Conservation (phyloP, 176 grass and related monocot genomes). For the Tillandsia leiboldiana region DNA sequence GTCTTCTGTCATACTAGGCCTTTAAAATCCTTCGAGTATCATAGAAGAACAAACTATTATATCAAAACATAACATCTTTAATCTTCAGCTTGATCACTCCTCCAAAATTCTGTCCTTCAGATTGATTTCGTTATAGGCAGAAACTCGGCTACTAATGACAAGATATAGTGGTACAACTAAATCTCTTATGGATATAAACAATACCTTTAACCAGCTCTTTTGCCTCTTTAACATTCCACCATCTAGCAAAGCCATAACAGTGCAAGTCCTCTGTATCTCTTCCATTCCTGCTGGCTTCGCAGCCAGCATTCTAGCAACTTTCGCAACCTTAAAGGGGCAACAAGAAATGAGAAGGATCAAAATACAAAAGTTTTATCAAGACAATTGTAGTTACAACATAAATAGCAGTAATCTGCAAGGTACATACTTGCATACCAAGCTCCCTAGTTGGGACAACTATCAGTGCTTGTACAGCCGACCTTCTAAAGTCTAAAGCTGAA, state of each 20-base stretch:
- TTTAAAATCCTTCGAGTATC: too few species aligned
- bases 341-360: constrained; percentile 2
- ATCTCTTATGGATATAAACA: not conserved
- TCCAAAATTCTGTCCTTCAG: not conserved
- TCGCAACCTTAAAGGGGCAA: constrained; percentile 51
- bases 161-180: not conserved
- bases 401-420: not conserved
- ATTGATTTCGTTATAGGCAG: not conserved
- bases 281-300: constrained; percentile 30
- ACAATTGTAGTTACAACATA: not conserved
- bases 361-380: not conserved
- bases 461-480: constrained; percentile 77
- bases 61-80: too few species aligned
- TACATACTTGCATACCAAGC: constrained; percentile 80
- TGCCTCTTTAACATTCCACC: constrained; percentile 86
- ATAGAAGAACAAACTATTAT: too few species aligned
- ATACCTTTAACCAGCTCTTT: constrained; percentile 91
- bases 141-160: not conserved
- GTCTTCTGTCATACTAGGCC: too few species aligned
- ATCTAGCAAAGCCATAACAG: constrained; percentile 85
- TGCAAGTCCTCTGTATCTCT: constrained; percentile 41
- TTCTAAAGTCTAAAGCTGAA: constrained; percentile 49
- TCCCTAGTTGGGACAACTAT: constrained; percentile 83
- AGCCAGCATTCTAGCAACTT: constrained; percentile 62
- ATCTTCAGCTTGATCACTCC: not conserved